These are phyloP conservation scores for Cladophialophora exuberans DNA, from an alignment of 2,329 filamentous ascomycete genomes.

Conservation along the genomic window DNA sequence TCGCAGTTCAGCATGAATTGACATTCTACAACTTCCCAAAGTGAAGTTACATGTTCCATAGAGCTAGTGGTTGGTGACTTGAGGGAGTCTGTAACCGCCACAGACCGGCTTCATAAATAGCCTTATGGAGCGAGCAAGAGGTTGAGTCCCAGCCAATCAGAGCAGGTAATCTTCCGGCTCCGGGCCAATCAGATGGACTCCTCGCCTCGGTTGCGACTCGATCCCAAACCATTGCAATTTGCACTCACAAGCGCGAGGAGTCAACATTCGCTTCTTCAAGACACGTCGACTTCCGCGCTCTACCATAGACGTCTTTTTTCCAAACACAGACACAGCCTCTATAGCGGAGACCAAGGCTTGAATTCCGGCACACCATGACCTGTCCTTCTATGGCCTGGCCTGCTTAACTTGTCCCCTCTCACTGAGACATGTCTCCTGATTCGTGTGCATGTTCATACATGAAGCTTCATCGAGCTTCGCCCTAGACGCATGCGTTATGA, in stretches of 20 bases:
- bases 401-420: background rate
- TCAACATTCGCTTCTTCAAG: background rate
- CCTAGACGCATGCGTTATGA: background rate
- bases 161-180: background rate
- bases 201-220: background rate
- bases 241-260: slow-evolving; percentile 22
- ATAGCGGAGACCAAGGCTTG: slow-evolving; percentile 9
- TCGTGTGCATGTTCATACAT: slow-evolving; percentile 6
- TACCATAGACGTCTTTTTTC: no score
- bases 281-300: background rate
- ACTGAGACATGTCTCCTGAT: slow-evolving; percentile 24
- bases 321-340: slow-evolving; percentile 20
- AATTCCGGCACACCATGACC: background rate
- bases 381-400: background rate
- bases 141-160: slow-evolving; percentile 12
- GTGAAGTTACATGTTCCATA: no score
- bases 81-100: slow-evolving; percentile 4
- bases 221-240: slow-evolving; percentile 25
- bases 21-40: no score
- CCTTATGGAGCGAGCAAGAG: slow-evolving; percentile 4
- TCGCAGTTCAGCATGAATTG: no score
- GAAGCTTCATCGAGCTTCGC: background rate
- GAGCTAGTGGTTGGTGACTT: background rate
- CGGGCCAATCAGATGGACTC: background rate
- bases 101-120: slow-evolving; percentile 3